Percentiles rank a stretch among this genome's conserved stretches.
Evolutionary conservation across 2,329 filamentous ascomycete genomes (phyloP).

Genomic region (Plectosphaerella sp.): DNA sequence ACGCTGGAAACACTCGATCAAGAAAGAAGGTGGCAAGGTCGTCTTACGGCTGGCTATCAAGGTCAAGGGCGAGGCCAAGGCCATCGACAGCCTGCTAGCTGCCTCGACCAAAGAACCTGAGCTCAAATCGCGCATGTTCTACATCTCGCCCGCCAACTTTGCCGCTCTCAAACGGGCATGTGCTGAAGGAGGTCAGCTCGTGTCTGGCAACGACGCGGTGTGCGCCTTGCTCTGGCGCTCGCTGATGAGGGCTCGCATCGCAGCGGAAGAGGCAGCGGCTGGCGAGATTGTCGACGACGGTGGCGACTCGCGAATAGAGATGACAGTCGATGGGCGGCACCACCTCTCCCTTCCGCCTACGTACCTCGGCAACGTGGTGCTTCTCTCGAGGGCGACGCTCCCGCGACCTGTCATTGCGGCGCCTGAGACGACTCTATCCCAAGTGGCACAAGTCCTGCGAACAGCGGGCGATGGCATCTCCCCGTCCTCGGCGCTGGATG

Average conservation of each 20-base stretch:
- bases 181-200: neutral
- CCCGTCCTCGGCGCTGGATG: slow-evolving; percentile 20
- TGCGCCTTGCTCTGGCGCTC: neutral
- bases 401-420: slow-evolving; percentile 20
- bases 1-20: too few relatives aligned
- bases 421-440: slow-evolving; percentile 16
- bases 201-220: neutral
- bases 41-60: too few relatives aligned
- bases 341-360: slow-evolving; percentile 23
- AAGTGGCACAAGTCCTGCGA: slow-evolving; percentile 11
- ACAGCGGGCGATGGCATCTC: slow-evolving; percentile 18
- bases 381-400: slow-evolving; percentile 21
- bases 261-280: neutral
- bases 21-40: too few relatives aligned
- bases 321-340: slow-evolving; percentile 24
- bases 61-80: too few relatives aligned
- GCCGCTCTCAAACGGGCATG: neutral
- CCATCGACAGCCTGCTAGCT: too few relatives aligned
- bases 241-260: neutral
- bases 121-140: slow-evolving; percentile 3
- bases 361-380: slow-evolving; percentile 21
- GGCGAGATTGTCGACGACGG: neutral
- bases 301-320: slow-evolving; percentile 16
- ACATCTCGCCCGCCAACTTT: slow-evolving; percentile 4
- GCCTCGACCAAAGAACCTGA: too few relatives aligned